A percentile compares a stretch with the other conserved stretches of the same genome.
These are phyloP conservation scores for Keithomyces neogunnii DNA, from an alignment of 2,329 filamentous ascomycete species.

Conservation along the genomic window DNA sequence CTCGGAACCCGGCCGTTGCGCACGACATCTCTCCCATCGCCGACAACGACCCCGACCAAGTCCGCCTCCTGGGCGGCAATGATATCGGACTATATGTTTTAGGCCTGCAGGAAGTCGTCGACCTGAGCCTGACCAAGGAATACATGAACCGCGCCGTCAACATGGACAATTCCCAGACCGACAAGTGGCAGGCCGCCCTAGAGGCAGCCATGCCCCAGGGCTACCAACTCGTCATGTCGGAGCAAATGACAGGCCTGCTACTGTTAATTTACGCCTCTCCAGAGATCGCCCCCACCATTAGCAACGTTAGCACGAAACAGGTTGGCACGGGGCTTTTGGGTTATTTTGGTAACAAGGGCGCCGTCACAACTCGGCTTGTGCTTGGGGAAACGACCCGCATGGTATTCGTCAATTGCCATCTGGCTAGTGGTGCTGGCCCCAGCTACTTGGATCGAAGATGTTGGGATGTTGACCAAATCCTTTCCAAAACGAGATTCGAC, in stretches of 20 bases:
- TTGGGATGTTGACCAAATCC: conserved; percentile 80
- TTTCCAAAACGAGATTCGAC: conserved; percentile 67
- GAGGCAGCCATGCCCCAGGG: conserved; percentile 65
- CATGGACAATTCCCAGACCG: conserved; percentile 60
- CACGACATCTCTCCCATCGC: conserved; percentile 23
- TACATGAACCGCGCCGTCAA: conserved; percentile 61
- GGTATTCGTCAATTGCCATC: conserved; percentile 85
- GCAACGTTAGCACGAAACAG: conserved; percentile 70
- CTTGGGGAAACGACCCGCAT: conserved; percentile 84
- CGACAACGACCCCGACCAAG: conserved; percentile 20
- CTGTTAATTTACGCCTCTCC: conserved; percentile 81
- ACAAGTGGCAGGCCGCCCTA: conserved; percentile 74
- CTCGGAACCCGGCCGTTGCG: conserved; percentile 29
- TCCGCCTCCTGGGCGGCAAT: conserved; percentile 46
- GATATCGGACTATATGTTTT: conserved; percentile 86
- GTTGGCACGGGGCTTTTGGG: conserved; percentile 87
- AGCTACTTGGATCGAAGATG: conserved; percentile 72
- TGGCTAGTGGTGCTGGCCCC: conserved; percentile 79
- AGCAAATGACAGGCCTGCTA: conserved; percentile 80
- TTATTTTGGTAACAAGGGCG: conserved; percentile 95
- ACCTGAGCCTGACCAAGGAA: conserved; percentile 71
- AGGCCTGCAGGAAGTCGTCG: conserved; percentile 86
- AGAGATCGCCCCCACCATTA: conserved; percentile 63
- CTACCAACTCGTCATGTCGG: conserved; percentile 68
- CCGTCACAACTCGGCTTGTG: conserved; percentile 70